A percentile compares a stretch with the other conserved stretches of the same genome.
Evolutionary conservation across 352 stramenopile species (phyloP).

Genomic region (Stramenopiles sp.): DNA sequence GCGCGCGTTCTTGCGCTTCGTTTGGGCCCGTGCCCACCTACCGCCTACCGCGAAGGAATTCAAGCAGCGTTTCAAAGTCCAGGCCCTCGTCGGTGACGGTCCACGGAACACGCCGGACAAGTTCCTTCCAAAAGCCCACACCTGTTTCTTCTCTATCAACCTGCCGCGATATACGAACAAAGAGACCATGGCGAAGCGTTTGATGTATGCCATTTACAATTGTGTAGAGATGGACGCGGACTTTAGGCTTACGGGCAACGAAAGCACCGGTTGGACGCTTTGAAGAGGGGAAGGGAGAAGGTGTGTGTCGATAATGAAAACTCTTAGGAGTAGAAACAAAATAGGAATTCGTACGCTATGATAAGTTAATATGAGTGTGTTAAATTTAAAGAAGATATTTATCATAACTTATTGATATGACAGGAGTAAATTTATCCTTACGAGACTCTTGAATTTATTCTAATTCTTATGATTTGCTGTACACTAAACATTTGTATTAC

Average conservation of each 20-base stretch:
- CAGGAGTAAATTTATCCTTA: too few species aligned
- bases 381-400: too few species aligned
- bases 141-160: conserved; percentile 56
- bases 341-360: too few species aligned
- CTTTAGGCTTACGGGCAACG: conserved; percentile 50
- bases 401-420: too few species aligned
- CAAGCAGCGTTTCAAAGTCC: conserved; percentile 60
- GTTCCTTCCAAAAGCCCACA: conserved; percentile 50
- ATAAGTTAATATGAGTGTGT: too few species aligned
- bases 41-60: conserved; percentile 39
- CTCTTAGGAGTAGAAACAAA: too few species aligned
- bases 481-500: too few species aligned
- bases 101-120: not conserved
- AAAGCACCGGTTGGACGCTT: conserved; percentile 43
- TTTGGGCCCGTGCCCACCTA: conserved; percentile 47
- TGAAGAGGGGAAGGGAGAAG: too few species aligned
- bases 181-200: conserved; percentile 34
- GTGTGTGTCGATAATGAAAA: too few species aligned
- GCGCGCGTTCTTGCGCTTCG: conserved; percentile 47
- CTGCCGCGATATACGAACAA: conserved; percentile 47
- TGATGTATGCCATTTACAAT: conserved; percentile 57
- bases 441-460: too few species aligned
- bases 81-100: conserved; percentile 30
- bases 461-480: too few species aligned
- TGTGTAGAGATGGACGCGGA: conserved; percentile 65